phyloP scores from a whole-genome alignment of 306 rosid species.

The Vachellia pachyceras region DNA sequence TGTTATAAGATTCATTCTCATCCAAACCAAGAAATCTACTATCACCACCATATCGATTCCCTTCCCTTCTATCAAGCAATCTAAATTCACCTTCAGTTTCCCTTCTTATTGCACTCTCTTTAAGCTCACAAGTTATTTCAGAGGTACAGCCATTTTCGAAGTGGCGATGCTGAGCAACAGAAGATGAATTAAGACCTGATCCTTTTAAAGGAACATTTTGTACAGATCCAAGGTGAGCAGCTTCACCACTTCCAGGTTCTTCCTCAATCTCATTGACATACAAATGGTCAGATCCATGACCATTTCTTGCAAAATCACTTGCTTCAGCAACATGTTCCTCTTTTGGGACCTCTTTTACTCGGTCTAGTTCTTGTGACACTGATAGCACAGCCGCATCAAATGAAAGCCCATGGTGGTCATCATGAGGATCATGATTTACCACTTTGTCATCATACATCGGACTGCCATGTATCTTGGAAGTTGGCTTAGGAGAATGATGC shows the following conservation, averaged over 20 bases:
- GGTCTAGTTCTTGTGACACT: constrained; percentile 83
- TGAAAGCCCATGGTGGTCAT: constrained; percentile 68
- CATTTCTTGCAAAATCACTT: constrained; percentile 45
- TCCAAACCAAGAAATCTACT: no score
- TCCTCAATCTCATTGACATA: constrained; percentile 62
- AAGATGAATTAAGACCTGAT: constrained; percentile 43
- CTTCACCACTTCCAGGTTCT: constrained; percentile 55
- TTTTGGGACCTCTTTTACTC: constrained; percentile 75
- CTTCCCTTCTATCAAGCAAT: no score
- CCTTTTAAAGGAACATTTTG: constrained; percentile 44
- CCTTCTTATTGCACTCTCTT: no score
- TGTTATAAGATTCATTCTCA: no score
- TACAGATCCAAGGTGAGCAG: constrained; percentile 38
- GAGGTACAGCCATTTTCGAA: no score
- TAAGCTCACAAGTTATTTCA: no score
- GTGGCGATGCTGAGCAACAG: no score
- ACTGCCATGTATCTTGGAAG: constrained; percentile 77
- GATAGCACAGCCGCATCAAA: constrained; percentile 87
- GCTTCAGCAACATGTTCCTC: constrained; percentile 55
- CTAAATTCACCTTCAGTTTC: no score
- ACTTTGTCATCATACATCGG: constrained; percentile 80
- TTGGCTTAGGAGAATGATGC: constrained; percentile 65
- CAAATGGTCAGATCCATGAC: constrained; percentile 43
- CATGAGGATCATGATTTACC: constrained; percentile 50
- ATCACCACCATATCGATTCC: no score